Evolutionary conservation across 2,329 filamentous ascomycete species (phyloP).

Genomic region (Ilyonectria destructans): DNA sequence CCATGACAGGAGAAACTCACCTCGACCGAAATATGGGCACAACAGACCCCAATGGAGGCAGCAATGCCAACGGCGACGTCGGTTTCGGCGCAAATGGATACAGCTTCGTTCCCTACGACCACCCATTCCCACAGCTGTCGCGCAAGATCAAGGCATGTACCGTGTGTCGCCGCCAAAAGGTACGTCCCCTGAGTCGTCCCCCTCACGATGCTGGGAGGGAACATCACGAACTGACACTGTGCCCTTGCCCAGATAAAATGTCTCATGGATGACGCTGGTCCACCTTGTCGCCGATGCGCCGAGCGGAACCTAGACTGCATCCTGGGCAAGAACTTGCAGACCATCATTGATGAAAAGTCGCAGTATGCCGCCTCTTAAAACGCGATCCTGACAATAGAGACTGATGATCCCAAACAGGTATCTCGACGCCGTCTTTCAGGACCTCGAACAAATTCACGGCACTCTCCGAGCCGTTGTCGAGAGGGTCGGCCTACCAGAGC

Average conservation of each 20-base stretch:
- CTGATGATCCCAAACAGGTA: neutral
- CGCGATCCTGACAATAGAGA: no score
- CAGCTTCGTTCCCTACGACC: conserved; percentile 25
- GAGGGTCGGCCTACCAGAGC: conserved; percentile 24
- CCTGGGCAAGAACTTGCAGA: conserved; percentile 58
- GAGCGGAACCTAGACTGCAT: conserved; percentile 55
- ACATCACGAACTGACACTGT: neutral
- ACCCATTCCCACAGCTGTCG: conserved; percentile 24
- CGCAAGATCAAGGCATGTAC: conserved; percentile 26
- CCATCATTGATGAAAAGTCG: conserved; percentile 56
- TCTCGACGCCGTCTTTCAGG: conserved; percentile 33
- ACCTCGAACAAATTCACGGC: conserved; percentile 28
- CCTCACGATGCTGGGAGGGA: no score
- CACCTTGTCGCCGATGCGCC: conserved; percentile 55
- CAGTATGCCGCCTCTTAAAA: conserved; percentile 43
- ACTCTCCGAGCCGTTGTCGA: conserved; percentile 23
- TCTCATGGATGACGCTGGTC: conserved; percentile 55
- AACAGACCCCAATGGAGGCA: conserved; percentile 3
- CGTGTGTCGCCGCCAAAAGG: conserved; percentile 24
- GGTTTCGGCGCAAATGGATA: conserved; percentile 14
- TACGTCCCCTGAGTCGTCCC: neutral
- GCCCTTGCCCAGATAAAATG: conserved; percentile 54
- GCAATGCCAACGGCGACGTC: conserved; percentile 14
- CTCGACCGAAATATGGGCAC: neutral
- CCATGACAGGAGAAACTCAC: conserved; percentile 1